Conservation (phyloP, 495 filamentous ascomycete species). For the Neurospora cerealis region DNA sequence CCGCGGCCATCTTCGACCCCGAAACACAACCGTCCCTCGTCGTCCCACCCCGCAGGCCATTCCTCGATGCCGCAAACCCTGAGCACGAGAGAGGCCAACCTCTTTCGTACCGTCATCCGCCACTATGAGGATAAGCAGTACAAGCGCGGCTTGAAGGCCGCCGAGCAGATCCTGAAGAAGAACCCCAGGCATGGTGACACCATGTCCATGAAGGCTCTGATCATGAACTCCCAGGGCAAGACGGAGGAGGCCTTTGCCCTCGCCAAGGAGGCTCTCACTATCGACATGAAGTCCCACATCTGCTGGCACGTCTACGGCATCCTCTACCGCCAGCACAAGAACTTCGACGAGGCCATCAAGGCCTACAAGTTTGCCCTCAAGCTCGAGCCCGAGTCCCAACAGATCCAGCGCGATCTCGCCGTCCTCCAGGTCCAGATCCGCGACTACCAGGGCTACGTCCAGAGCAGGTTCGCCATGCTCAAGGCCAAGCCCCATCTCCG, state of each 20-base stretch:
- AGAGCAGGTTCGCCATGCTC: constrained; percentile 76
- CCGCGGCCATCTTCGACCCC: neutral
- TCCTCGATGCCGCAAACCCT: constrained; percentile 68
- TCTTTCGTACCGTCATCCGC: constrained; percentile 90
- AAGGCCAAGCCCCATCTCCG: constrained; percentile 66
- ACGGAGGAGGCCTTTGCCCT: constrained; percentile 86
- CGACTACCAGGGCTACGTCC: constrained; percentile 87
- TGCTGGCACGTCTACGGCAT: constrained; percentile 99
- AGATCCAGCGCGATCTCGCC: constrained; percentile 91
- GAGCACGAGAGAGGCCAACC: constrained; percentile 78
- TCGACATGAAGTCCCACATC: constrained; percentile 97
- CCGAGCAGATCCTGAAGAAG: constrained; percentile 89
- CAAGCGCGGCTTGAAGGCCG: constrained; percentile 90
- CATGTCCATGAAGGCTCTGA: constrained; percentile 96
- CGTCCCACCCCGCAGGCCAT: constrained; percentile 2
- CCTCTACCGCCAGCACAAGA: constrained; percentile 84
- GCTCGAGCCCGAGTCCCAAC: constrained; percentile 83
- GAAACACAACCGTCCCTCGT: neutral
- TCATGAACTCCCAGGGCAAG: constrained; percentile 84
- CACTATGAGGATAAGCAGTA: constrained; percentile 97
- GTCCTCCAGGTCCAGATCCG: constrained; percentile 93
- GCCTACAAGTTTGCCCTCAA: constrained; percentile 91
- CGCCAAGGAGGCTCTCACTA: constrained; percentile 79
- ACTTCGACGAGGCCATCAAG: constrained; percentile 97
- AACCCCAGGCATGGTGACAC: constrained; percentile 96